Base-by-base conservation (phyloP, 2,329 filamentous ascomycete species). In the Fusarium sp. region DNA sequence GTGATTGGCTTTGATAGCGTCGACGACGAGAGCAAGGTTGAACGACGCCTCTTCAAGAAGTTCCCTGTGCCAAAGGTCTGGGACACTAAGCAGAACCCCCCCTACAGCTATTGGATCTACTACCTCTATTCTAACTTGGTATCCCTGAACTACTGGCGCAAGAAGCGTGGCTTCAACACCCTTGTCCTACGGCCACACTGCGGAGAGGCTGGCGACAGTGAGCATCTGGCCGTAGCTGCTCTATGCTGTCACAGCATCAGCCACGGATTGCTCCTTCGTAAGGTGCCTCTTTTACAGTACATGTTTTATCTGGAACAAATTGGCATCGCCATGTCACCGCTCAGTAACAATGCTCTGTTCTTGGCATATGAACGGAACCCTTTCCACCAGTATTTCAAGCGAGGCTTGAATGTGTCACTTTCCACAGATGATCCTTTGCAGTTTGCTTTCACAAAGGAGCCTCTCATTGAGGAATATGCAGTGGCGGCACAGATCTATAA, bases 51-150 rank as follows among this genome's bases (percentile, higher is more conserved):
- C n/a, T 97, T 93, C 82, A 91, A 91, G 76, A 99, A 99, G 78
- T 99, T 97, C 72, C 96, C 96, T 0, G 90, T 96, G 20, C 95
- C 96, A 4, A 91, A 89, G 67, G 89, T 89, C 58, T 99, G 96
- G 96, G 87, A 90, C 69, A 93, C 93, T 1, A 93, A 92, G 74
- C 94, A 98, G 79, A 99, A 99, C 76, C 96, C 96, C 13, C 96
- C 96, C 0, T 99, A 99, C 82, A 97, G 92, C 78, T 99, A 99
- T 81, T 99, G 96, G 96, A 92, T 98, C 77, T 99, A 99, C 81
- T 97, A 97, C 77, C 85, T 98, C 58, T 98, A 96, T 76, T 90
- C 96, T 68, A 99, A 99, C 79, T 93, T 97, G 79, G 87, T 91
- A 1, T 97, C 94, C 9, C 85, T 99, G 73, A 99, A 99, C 77